These are phyloP conservation scores for Borealophlyctis nickersoniae DNA, from an alignment of 192 early-diverging fungal genomes.

Conservation along the genomic window DNA sequence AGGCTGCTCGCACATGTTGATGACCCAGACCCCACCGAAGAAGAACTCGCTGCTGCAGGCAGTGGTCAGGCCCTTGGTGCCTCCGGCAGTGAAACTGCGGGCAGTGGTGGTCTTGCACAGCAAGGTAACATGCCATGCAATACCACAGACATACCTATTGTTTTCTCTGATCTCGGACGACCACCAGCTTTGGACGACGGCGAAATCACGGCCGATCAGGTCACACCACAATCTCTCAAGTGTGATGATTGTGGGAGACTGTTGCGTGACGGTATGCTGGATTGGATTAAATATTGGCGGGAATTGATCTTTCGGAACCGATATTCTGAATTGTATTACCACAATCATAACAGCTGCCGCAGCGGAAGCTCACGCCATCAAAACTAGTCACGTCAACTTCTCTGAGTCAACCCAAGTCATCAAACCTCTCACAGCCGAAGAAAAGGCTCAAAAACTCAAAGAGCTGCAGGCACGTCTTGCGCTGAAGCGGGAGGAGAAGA, in stretches of 20 bases:
- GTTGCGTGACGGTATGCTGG: conserved; percentile 63
- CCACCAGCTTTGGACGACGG: conserved; percentile 41
- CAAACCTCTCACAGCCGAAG: conserved; percentile 77
- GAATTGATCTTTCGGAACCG: not conserved
- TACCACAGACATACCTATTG: no score
- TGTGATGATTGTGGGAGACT: conserved; percentile 82
- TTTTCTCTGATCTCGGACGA: no score
- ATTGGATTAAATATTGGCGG: not conserved
- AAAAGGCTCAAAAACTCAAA: conserved; percentile 67
- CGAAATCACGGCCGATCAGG: conserved; percentile 67
- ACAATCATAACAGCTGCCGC: conserved; percentile 63
- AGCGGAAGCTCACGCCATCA: conserved; percentile 74
- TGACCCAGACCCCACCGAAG: conserved; percentile 55
- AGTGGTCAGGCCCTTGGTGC: conserved; percentile 16
- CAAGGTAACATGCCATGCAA: not conserved
- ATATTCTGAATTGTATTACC: not conserved
- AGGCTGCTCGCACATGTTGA: conserved; percentile 72
- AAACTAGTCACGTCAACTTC: conserved; percentile 72
- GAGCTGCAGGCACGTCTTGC: conserved; percentile 67
- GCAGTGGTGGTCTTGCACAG: not conserved
- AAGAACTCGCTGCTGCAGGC: conserved; percentile 37
- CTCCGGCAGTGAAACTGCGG: conserved; percentile 23
- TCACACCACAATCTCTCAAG: conserved; percentile 72
- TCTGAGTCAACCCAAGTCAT: conserved; percentile 71
- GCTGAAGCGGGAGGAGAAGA: conserved; percentile 63